Base-by-base conservation (phyloP, 1,284 basidiomycete species). In the Bondarzewia mesenterica region DNA sequence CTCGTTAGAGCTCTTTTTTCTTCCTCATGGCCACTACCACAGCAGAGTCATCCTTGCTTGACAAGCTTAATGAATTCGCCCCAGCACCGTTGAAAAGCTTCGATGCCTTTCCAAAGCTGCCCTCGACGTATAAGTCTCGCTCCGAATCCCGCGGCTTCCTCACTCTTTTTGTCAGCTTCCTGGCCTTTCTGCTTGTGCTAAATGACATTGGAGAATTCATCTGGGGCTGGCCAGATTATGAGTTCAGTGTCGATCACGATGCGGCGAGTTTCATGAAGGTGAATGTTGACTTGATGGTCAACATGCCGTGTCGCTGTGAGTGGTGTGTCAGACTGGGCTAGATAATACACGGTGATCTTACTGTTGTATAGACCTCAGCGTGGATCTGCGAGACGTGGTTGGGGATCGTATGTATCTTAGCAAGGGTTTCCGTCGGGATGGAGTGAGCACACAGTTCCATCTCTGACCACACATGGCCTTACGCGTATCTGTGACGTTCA, bases 251-350 rank as follows among this genome's bases (percentile, higher is more conserved):
- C 46, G 93, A 95, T 60, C 66, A 69, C 18, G 76, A 77, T 41
- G 64, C 74, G 22, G 67, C 68, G 18, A 82, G 77, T 54, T 80
- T 74, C 49, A 72, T 97, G 69, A 79, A 83, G 55, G 72, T 97
- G 53, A 96, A 97, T 63, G 76, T 96, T 47, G 93, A 97, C 66
- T 65, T 95, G 65, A 81, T 90, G 12, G 86, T 97, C 21, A 89
- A 89, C 55, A 96, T 93, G 80, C 93, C 90, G 1, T 96, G 93
- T 69, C 74, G 77, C 66, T 90, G 92, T 95, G 62, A 68, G 89
- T 80, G 4, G 7, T 23, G 35, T 23, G 22, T 5, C n/a, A 10
- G 29, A n/a, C n/a, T n/a, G n/a, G 10, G n/a, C 32, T 35, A n/a
- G 32, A 8, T 35, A 8, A 35, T 35, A 35, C 32, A 35, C 32